These are phyloP conservation scores for Paraphaeosphaeria sporulosa DNA, from an alignment of 2,329 filamentous ascomycete genomes.

Conservation along the genomic window DNA sequence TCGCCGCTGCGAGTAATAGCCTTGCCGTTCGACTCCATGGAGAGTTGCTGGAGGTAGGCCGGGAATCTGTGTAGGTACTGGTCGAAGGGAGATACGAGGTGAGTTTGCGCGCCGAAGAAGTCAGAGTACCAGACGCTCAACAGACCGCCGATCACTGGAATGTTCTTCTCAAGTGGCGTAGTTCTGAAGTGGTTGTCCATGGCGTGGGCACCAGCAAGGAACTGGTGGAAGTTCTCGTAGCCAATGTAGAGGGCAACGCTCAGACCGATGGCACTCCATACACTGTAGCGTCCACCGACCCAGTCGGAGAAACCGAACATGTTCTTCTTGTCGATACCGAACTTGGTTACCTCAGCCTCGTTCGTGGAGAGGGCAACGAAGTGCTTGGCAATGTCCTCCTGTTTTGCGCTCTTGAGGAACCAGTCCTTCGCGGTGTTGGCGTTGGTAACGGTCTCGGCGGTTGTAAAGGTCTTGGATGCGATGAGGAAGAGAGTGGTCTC, in stretches of 20 bases:
- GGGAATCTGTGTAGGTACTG: conserved; percentile 99
- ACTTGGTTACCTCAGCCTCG: conserved; percentile 93
- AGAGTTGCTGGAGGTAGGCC: conserved; percentile 97
- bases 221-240: conserved; percentile 96
- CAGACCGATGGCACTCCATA: conserved; percentile 97
- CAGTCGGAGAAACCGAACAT: conserved; percentile 99
- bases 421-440: conserved; percentile 96
- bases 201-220: conserved; percentile 90
- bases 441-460: conserved; percentile 95
- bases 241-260: conserved; percentile 95
- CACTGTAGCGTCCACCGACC: conserved; percentile 97
- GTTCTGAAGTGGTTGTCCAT: conserved; percentile 99
- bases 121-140: conserved; percentile 98
- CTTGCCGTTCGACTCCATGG: conserved; percentile 99
- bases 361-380: conserved; percentile 98
- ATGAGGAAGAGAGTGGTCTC: conserved; percentile 99
- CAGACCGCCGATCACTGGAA: conserved; percentile 88
- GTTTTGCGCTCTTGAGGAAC: conserved; percentile 89
- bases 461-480: conserved; percentile 99
- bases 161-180: conserved; percentile 91
- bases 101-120: conserved; percentile 98
- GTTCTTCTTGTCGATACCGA: conserved; percentile 98
- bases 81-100: conserved; percentile 96
- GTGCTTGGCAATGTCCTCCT: conserved; percentile 89
- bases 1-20: conserved; percentile 86